Evolutionary conservation across 805 yeast genomes (phyloP).

Genomic region (Sugiyamaella boreocaroliniensis): DNA sequence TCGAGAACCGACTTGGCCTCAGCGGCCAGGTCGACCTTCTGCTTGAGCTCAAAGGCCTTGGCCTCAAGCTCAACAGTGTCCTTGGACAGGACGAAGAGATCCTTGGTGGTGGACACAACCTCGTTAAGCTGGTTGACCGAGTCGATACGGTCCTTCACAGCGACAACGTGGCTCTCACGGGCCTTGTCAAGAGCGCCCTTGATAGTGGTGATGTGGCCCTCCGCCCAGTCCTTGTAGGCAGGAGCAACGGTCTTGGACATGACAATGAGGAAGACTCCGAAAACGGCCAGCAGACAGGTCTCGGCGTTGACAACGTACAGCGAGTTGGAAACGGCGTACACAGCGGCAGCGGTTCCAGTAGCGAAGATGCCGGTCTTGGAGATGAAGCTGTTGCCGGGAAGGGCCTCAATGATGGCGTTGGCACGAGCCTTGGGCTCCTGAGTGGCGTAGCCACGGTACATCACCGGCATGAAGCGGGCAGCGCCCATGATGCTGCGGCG

Average conservation of each 20-base stretch:
- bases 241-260: conserved; percentile 89
- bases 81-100: conserved; percentile 87
- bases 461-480: not conserved
- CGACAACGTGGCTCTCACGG: conserved; percentile 82
- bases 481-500: not conserved
- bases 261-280: conserved; percentile 67
- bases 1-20: conserved; percentile 95
- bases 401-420: conserved; percentile 75
- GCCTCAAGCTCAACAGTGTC: conserved; percentile 97
- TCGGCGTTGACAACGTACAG: conserved; percentile 92
- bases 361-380: conserved; percentile 95
- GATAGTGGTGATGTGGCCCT: conserved; percentile 74
- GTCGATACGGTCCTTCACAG: conserved; percentile 87
- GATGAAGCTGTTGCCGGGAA: conserved; percentile 83
- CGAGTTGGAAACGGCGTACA: conserved; percentile 91
- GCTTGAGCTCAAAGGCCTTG: conserved; percentile 86
- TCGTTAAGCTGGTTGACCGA: conserved; percentile 84
- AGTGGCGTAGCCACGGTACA: conserved; percentile 27
- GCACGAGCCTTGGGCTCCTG: conserved; percentile 89
- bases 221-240: conserved; percentile 90
- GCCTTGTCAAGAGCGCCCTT: conserved; percentile 77
- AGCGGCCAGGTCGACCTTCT: conserved; percentile 73
- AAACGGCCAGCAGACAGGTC: conserved; percentile 75
- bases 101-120: conserved; percentile 86
- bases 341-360: conserved; percentile 88